Evolutionary conservation across 2,329 filamentous ascomycete genomes (phyloP), one percentile per base, ranked within the genome.

Genomic region (Sclerotinia subarctica): DNA sequence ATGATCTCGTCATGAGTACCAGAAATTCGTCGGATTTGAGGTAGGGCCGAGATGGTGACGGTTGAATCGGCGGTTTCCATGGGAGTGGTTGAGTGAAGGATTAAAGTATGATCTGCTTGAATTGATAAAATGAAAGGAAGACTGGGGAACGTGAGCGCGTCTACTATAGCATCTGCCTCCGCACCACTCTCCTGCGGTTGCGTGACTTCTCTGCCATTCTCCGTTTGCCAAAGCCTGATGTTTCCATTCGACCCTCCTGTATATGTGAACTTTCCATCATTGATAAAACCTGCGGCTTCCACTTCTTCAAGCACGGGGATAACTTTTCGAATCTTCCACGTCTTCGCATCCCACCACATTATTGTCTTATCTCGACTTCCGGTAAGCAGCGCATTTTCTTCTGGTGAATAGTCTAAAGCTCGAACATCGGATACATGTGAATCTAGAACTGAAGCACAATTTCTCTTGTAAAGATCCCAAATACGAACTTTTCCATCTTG

Each of bases 1-100:
- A 99, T 97, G 64, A 99, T 93, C 78, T 99, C 95, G 77, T 99
- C 96, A 78, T 98, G 93, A 8, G 95, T 97, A 65, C 95, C 96
- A 5, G 94, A 97, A 73, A 99, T 96, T 56, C 93, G 87, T 73
- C 91, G 88, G 56, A 91, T 84, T 76, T 69, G 79, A 76, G 69
- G 72, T 62, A 74, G 80, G 76, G 54, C 78, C 73, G 52, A 73
- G 70, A 49, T 78, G 64, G 49, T 80, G 69, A 46, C 79, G 75
- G 69, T 80, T 79, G 57, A 71, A 17, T 66, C 67, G 10, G 77
- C 69, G 46, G 76, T 73, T 35, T 77, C 66, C 73, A 85, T 60
- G 76, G 85, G 62, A 76, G 78, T 69, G 75, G 84, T 78, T 1
- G 86, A 87, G 78, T 94, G 93, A 44, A 97, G 81, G 59, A 91